A percentile compares a stretch with the other conserved stretches of the same genome.
Conservation (phyloP, 441 rosid genomes). For the Dalechampia spathulata region DNA sequence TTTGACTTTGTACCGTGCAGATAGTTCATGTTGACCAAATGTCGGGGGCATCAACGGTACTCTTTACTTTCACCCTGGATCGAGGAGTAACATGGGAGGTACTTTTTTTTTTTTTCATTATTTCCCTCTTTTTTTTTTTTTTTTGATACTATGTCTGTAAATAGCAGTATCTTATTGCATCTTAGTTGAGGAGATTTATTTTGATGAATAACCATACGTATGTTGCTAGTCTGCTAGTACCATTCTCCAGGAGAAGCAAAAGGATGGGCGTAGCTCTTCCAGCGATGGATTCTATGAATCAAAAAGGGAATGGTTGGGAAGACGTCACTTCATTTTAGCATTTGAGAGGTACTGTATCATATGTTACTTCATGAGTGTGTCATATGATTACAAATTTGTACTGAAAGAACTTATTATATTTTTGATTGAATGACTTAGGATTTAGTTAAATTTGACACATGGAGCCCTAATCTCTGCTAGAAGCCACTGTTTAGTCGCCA, state of each 20-base stretch:
- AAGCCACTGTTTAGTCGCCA: background rate
- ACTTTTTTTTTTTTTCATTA: constrained; percentile 8
- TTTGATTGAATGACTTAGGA: background rate
- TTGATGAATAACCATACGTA: background rate
- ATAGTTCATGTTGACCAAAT: constrained; percentile 92
- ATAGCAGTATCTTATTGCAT: background rate
- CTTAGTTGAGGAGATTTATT: background rate
- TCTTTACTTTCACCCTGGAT: constrained; percentile 84
- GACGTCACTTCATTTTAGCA: constrained; percentile 84
- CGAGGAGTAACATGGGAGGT: constrained; percentile 99
- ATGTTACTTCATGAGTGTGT: background rate
- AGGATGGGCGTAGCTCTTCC: constrained; percentile 74
- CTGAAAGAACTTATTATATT: background rate
- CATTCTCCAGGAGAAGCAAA: constrained; percentile 71
- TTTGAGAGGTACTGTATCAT: constrained; percentile 63
- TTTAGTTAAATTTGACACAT: background rate
- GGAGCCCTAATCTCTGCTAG: background rate
- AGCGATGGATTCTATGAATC: constrained; percentile 95
- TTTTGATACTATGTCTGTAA: background rate
- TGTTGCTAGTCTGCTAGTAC: constrained; percentile 64
- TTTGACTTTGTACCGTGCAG: constrained; percentile 35
- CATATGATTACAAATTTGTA: too few species aligned
- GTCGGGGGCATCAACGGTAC: constrained; percentile 93
- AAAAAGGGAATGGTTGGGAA: constrained; percentile 96
- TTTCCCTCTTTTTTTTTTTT: background rate